Evolutionary conservation across 257 asterid genomes (phyloP), one percentile per base, ranked within the genome.

Genomic region (Penstemon newberryi): DNA sequence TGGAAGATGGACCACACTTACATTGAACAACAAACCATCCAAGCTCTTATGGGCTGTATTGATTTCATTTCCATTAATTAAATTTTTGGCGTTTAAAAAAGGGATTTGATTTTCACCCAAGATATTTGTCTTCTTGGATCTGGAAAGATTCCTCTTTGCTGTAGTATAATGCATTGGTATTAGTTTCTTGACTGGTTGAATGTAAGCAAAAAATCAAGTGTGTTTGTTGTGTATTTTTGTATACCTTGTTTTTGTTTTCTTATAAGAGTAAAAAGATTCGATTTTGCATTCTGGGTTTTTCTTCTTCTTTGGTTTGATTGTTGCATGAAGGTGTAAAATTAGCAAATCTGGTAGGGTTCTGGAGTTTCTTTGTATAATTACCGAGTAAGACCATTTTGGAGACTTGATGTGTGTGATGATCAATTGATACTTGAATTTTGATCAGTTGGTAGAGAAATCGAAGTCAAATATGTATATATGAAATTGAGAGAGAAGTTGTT

Each of bases 121-220:
- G 50, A 62, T 43, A 19, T 49, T 61, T n/a, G 8, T 67, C 45
- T 70, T 79, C 59, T 70, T 74, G 78, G 84, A 82, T 88, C 88
- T 81, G 74, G 60, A 49, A 62, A 19, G 71, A 10, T 71, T 51
- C 52, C 38, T 57, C 15, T 42, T 65, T 46, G 40, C 56, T 61
- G 12, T n/a, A 25, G 33, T 25, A 25, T 1, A 64, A 33, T 46
- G 36, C 57, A 45, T 56, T 65, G 73, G 36, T 56, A 40, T 9
- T 46, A 8, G 25, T 70, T 54, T 43, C 38, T 19, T 18, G 45
- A 42, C 13, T 64, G 56, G 42, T 18, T 65, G 44, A 45, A 38
- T 25, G 33, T 25, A 25, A 25, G 33, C 33, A 25, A 25, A 25
- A 25, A 25, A 25, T 25, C 33, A 25, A 25, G 33, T 25, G 33